A percentile compares a stretch with the other conserved stretches of the same genome.
phyloP scores from a whole-genome alignment of 208 protist species.

The Trypanosoma boissoni region DNA sequence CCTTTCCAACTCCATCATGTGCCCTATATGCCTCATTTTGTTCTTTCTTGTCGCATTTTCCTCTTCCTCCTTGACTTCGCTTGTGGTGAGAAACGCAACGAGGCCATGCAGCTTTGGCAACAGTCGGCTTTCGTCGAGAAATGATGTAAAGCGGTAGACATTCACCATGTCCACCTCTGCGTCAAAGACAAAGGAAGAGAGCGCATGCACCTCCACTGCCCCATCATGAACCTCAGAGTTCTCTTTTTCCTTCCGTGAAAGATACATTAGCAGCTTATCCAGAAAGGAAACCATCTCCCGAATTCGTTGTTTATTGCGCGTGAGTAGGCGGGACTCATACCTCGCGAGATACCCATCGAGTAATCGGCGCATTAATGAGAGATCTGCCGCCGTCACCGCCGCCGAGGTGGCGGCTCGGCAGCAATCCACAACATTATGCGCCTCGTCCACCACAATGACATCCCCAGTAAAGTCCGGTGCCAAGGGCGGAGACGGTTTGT shows the following conservation, averaged over 20 bases:
- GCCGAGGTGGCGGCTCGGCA: constrained; percentile 82
- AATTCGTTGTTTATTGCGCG: constrained; percentile 85
- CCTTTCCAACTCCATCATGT: no score
- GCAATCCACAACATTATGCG: constrained; percentile 94
- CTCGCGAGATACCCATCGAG: constrained; percentile 60
- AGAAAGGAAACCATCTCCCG: constrained; percentile 79
- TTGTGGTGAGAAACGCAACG: constrained; percentile 21
- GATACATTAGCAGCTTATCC: constrained; percentile 27
- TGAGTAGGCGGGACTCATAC: constrained; percentile 81
- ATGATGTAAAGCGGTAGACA: constrained; percentile 49
- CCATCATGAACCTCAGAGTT: neutral
- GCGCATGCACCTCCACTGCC: constrained; percentile 16
- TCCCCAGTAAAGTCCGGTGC: constrained; percentile 67
- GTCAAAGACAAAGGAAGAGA: constrained; percentile 70
- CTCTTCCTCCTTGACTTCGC: constrained; percentile 15
- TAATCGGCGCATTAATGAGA: constrained; percentile 36
- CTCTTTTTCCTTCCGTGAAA: constrained; percentile 5
- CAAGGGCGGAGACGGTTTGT: constrained; percentile 4
- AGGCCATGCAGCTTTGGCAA: constrained; percentile 75
- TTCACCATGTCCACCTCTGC: constrained; percentile 73
- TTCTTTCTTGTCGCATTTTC: neutral
- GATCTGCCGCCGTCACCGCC: constrained; percentile 35
- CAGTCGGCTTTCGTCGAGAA: constrained; percentile 59
- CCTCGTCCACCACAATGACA: constrained; percentile 94
- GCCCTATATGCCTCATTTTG: no score